These are phyloP conservation scores for Balamuthia mandrillaris DNA, from an alignment of 208 protist genomes.

Conservation along the genomic window DNA sequence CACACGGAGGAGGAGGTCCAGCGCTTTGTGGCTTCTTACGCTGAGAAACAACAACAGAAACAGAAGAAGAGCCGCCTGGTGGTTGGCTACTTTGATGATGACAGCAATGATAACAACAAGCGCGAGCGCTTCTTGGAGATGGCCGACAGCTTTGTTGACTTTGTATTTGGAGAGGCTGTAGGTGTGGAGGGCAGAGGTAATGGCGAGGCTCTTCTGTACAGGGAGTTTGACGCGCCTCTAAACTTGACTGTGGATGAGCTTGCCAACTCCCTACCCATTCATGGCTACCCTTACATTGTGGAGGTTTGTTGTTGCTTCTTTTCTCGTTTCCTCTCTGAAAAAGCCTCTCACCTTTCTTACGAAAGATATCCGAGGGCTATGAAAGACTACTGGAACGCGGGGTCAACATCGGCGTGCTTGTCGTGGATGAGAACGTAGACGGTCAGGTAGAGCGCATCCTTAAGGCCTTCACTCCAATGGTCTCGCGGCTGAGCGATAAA, in stretches of 20 bases:
- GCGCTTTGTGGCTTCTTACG: background rate
- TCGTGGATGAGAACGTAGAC: background rate
- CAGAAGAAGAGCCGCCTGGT: background rate
- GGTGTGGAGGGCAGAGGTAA: background rate
- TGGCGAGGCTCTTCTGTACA: background rate
- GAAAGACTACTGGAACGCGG: background rate
- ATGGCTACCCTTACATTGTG: slow-evolving; percentile 26
- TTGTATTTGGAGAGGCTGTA: background rate
- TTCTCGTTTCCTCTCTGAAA: background rate
- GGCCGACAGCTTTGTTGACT: background rate
- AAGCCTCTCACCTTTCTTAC: background rate
- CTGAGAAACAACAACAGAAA: no score
- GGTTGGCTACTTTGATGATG: slow-evolving; percentile 33
- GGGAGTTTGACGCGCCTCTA: slow-evolving; percentile 4
- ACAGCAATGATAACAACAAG: slow-evolving; percentile 7
- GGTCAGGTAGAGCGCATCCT: background rate
- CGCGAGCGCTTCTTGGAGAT: slow-evolving; percentile 22
- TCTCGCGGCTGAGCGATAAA: background rate
- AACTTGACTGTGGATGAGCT: background rate
- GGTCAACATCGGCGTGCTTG: background rate
- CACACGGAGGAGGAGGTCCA: slow-evolving; percentile 14
- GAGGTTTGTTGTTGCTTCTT: background rate
- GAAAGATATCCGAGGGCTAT: background rate
- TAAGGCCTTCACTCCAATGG: background rate
- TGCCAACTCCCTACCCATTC: background rate